Evolutionary conservation across 768 basidiomycete species (phyloP).

Genomic region (Leccinellum albellum): DNA sequence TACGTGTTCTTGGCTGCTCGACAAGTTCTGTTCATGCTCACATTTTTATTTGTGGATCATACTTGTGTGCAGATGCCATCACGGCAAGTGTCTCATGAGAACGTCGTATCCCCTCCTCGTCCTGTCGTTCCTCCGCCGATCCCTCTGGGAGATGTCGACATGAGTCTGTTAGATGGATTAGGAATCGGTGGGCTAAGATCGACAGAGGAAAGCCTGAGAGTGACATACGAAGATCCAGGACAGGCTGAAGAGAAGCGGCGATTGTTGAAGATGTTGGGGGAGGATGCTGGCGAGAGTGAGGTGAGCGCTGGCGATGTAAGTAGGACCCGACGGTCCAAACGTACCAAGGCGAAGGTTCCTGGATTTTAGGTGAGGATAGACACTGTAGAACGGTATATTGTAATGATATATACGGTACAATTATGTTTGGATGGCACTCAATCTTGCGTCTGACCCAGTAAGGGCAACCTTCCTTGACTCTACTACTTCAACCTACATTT

Average conservation of each 20-base stretch:
- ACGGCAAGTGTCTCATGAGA: slow-evolving; percentile 37
- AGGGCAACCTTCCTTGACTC: too few relatives aligned
- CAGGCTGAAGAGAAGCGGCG: slow-evolving; percentile 56
- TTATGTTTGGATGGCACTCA: not conserved
- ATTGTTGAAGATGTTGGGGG: slow-evolving; percentile 51
- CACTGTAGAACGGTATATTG: not conserved
- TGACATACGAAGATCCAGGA: slow-evolving; percentile 66
- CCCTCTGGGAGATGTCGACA: slow-evolving; percentile 25
- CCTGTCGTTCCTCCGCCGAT: not conserved
- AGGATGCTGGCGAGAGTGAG: slow-evolving; percentile 11
- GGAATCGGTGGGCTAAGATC: slow-evolving; percentile 14
- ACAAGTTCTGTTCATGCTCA: not conserved
- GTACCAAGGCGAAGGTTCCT: slow-evolving; percentile 4
- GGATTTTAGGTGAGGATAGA: slow-evolving; percentile 4
- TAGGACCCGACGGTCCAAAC: slow-evolving; percentile 10
- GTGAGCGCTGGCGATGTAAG: not conserved
- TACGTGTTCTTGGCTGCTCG: slow-evolving; percentile 11
- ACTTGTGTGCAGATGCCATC: slow-evolving; percentile 21
- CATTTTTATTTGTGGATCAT: not conserved
- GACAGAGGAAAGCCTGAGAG: slow-evolving; percentile 48
- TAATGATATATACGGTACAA: not conserved
- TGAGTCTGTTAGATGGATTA: slow-evolving; percentile 26
- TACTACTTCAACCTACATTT: not conserved
- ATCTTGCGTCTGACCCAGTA: not conserved
- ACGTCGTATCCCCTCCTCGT: slow-evolving; percentile 10